Conservation (phyloP, 345 rosid species). For the Lepidium didymum region DNA sequence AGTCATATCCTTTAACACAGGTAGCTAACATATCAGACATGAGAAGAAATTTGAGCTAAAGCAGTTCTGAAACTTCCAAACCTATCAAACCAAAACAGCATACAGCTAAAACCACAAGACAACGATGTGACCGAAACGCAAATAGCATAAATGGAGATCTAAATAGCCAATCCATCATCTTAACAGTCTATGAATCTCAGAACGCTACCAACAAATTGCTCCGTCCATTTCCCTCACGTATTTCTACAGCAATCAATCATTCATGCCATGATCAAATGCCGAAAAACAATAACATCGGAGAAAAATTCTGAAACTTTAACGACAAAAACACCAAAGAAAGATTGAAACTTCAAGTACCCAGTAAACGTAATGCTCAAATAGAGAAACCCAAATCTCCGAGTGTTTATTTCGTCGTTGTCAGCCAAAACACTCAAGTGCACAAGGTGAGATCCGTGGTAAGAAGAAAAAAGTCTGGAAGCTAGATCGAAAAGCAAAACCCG, state of each 20-base stretch:
- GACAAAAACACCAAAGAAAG: neutral
- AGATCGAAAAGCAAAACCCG: neutral
- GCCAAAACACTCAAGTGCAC: neutral
- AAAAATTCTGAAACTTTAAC: neutral
- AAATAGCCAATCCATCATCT: neutral
- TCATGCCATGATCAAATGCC: neutral
- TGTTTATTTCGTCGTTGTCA: neutral
- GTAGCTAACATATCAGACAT: neutral
- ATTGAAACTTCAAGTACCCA: neutral
- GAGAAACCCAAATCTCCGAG: neutral
- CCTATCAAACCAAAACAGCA: neutral
- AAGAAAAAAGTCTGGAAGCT: neutral
- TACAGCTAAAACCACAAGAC: neutral
- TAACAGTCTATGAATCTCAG: neutral
- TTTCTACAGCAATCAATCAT: neutral
- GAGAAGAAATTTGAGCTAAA: neutral
- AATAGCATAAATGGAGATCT: neutral
- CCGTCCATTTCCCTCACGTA: neutral
- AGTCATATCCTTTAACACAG: neutral
- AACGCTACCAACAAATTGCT: neutral
- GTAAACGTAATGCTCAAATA: neutral
- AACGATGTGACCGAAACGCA: neutral
- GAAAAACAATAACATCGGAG: neutral
- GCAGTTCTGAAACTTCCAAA: neutral
- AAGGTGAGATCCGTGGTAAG: neutral